phyloP scores from a whole-genome alignment of 306 rosid species.

The Vigna reflexopilosa region DNA sequence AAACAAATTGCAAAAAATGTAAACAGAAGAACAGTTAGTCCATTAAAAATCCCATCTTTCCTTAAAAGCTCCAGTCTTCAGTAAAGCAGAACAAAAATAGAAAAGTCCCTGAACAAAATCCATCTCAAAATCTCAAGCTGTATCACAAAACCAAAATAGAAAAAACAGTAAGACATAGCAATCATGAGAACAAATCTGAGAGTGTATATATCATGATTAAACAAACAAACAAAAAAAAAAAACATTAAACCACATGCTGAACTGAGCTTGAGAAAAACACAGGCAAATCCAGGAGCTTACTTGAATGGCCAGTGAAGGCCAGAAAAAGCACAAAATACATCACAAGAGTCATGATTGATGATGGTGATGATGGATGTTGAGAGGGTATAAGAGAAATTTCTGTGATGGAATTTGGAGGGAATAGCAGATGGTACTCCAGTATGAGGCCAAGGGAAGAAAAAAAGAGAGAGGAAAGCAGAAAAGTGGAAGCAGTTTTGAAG shows the following conservation, averaged over 20 bases:
- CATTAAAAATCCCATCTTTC: slow-evolving; percentile 42
- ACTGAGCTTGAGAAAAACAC: slow-evolving; percentile 17
- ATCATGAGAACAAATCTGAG: slow-evolving; percentile 8
- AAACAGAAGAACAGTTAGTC: slow-evolving; percentile 13
- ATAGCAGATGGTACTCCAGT: background rate
- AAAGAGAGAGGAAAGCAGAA: background rate
- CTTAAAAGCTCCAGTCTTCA: background rate
- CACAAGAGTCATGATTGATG: slow-evolving; percentile 66
- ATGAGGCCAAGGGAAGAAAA: slow-evolving; percentile 17
- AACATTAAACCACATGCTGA: background rate
- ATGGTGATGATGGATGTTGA: slow-evolving; percentile 34
- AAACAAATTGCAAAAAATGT: background rate
- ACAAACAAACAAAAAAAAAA: background rate
- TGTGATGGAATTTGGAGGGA: slow-evolving; percentile 31
- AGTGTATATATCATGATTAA: background rate
- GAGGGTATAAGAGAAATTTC: slow-evolving; percentile 19
- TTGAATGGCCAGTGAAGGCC: slow-evolving; percentile 69
- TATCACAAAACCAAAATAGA: background rate
- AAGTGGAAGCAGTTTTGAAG: background rate
- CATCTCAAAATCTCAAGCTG: slow-evolving; percentile 24
- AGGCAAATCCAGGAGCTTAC: slow-evolving; percentile 60
- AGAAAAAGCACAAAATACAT: slow-evolving; percentile 62
- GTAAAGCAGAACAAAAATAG: background rate
- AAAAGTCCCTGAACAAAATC: slow-evolving; percentile 14
- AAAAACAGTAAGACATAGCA: background rate